phyloP scores from a whole-genome alignment of 805 yeast species.

The Pichia insulana region DNA sequence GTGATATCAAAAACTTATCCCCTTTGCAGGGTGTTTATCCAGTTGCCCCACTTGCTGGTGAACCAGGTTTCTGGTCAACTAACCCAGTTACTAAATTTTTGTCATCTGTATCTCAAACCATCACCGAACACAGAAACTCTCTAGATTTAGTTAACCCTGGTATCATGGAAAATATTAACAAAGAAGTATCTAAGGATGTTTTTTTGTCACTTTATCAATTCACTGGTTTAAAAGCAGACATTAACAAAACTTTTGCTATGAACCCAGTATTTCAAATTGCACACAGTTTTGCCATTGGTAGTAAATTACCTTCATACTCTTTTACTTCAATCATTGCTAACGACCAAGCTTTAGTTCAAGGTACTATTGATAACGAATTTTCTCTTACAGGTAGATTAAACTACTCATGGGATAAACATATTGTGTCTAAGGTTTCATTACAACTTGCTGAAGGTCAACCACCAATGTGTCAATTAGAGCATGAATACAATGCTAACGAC shows the following conservation, averaged over 20 bases:
- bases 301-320: slow-evolving; percentile 84
- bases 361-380: slow-evolving; percentile 80
- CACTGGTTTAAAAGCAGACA: slow-evolving; percentile 94
- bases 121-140: slow-evolving; percentile 70
- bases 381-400: slow-evolving; percentile 83
- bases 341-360: slow-evolving; percentile 81
- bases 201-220: slow-evolving; percentile 83
- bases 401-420: slow-evolving; percentile 79
- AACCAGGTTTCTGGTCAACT: slow-evolving; percentile 61
- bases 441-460: slow-evolving; percentile 88
- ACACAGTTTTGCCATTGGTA: slow-evolving; percentile 85
- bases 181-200: slow-evolving; percentile 91
- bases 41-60: slow-evolving; percentile 37
- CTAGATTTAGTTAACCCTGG: slow-evolving; percentile 88
- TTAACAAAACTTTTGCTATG: slow-evolving; percentile 82
- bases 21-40: slow-evolving; percentile 52
- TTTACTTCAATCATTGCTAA: slow-evolving; percentile 84
- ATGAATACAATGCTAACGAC: slow-evolving; percentile 86
- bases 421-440: slow-evolving; percentile 74
- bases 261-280: slow-evolving; percentile 95
- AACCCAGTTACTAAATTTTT: slow-evolving; percentile 77
- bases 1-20: slow-evolving; percentile 50
- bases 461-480: slow-evolving; percentile 91
- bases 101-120: slow-evolving; percentile 63
- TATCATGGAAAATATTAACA: slow-evolving; percentile 83